Evolutionary conservation across 148 eudicot genomes (phyloP).

Genomic region (Camellia japonica): DNA sequence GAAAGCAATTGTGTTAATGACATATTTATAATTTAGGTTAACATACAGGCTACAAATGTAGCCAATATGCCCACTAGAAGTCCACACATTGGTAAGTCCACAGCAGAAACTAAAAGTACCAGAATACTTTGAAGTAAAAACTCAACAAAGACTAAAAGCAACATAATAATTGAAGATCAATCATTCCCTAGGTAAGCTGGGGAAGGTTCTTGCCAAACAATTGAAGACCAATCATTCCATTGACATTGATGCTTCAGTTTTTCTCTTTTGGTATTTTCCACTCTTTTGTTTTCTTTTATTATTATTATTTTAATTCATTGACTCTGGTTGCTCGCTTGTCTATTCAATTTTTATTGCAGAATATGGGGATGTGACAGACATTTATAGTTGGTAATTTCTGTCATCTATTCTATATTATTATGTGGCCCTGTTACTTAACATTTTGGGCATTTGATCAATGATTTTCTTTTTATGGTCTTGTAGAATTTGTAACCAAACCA

Average conservation of each 20-base stretch:
- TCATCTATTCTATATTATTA: background rate
- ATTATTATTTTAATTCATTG: background rate
- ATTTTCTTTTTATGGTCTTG: background rate
- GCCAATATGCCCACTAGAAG: too few species aligned
- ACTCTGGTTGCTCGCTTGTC: constrained; percentile 8
- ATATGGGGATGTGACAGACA: constrained; percentile 96
- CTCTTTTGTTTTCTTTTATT: background rate
- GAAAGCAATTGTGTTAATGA: too few species aligned
- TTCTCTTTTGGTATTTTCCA: background rate
- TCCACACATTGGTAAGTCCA: too few species aligned
- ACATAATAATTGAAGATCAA: background rate
- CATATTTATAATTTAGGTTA: too few species aligned
- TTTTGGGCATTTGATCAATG: background rate
- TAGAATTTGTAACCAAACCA: background rate
- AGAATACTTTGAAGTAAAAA: too few species aligned
- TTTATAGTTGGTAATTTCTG: constrained; percentile 80
- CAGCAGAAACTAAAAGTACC: too few species aligned
- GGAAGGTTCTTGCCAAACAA: background rate
- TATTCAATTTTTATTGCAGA: constrained; percentile 45
- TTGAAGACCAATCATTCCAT: background rate
- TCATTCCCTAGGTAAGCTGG: background rate
- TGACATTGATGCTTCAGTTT: constrained; percentile 1
- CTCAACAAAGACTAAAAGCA: background rate
- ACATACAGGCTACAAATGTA: too few species aligned
- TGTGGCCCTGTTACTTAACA: background rate